Evolutionary conservation across 2,329 filamentous ascomycete genomes (phyloP), one percentile per base, ranked within the genome.

Genomic region (Nemania abortiva): DNA sequence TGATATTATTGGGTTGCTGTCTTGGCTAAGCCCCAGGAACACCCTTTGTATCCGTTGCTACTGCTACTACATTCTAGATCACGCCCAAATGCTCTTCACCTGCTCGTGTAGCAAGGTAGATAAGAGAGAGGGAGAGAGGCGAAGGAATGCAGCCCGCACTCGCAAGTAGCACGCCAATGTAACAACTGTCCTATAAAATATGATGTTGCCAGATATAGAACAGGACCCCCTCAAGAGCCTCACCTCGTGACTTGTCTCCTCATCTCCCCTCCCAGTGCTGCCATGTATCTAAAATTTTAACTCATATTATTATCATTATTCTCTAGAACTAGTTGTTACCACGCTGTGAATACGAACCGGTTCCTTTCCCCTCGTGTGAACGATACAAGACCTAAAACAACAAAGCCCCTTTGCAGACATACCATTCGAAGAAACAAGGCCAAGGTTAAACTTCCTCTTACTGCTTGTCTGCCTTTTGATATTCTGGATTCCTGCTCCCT

Each of bases 171-270:
- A 29, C 24, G 20, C 11, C 37, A 58, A 68, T 67, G 68, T 60
- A 67, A 67, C 56, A 47, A 24, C 52, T 53, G 59, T 67, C 50
- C 64, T 66, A 61, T 63, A 45, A 22, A 20, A 64, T 42, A 50
- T 27, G 37, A 3, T 70, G 63, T 57, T 67, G 58, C 68, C 57
- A 70, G 64, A 70, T 70, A 70, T 70, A 70, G 68, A 64, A 70
- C 22, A 58, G 29, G 15, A n/a, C 15, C 27, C 47, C 53, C 52
- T 29, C 24, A 24, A 63, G 59, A 69, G 66, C 66, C 66, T 63
- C 53, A 59, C 34, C 63, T 24, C 39, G 63, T 66, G 66, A 63
- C 22, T 63, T 55, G 29, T 20, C 37, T 34, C 39, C 24, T 54
- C 27, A 6, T 39, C 27, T 37, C 29, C 18, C 53, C 6, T 22